These are phyloP conservation scores for Talaromyces liani DNA, from an alignment of 495 filamentous ascomycete genomes.

Conservation along the genomic window DNA sequence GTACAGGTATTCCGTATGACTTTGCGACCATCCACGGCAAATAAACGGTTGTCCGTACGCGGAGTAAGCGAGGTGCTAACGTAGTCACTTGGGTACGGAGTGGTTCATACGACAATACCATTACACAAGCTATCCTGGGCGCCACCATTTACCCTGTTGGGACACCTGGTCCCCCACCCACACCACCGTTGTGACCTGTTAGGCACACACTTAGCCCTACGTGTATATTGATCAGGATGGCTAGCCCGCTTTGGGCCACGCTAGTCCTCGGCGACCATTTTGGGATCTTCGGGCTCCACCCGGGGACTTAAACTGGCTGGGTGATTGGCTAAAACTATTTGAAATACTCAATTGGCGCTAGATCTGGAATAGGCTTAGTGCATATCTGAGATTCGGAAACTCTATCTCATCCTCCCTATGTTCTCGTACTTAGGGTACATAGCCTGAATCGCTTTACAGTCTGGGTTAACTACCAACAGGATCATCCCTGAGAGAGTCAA, in stretches of 20 bases:
- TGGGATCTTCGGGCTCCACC: slow-evolving; percentile 5
- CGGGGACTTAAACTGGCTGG: background rate
- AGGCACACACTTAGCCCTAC: slow-evolving; percentile 5
- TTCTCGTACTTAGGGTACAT: too few relatives aligned
- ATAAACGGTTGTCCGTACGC: background rate
- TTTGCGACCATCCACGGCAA: too few relatives aligned
- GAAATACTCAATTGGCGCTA: background rate
- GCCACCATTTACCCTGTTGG: background rate
- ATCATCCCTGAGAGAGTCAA: too few relatives aligned
- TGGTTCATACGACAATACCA: background rate
- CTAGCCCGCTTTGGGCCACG: background rate
- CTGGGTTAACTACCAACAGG: background rate
- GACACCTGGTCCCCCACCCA: background rate
- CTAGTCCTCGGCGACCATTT: slow-evolving; percentile 6
- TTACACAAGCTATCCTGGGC: background rate
- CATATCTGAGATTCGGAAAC: slow-evolving; percentile 6
- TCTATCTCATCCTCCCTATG: slow-evolving; percentile 1
- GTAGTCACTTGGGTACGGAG: background rate
- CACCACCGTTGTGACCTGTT: background rate
- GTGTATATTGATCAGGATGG: background rate
- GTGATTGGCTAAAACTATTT: slow-evolving; percentile 1
- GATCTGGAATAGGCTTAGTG: background rate
- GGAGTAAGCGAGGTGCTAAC: background rate
- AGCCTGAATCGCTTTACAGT: background rate
- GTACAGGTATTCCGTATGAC: background rate